Base-by-base conservation (phyloP, 2,329 filamentous ascomycete species). In the Fusarium continuum region DNA sequence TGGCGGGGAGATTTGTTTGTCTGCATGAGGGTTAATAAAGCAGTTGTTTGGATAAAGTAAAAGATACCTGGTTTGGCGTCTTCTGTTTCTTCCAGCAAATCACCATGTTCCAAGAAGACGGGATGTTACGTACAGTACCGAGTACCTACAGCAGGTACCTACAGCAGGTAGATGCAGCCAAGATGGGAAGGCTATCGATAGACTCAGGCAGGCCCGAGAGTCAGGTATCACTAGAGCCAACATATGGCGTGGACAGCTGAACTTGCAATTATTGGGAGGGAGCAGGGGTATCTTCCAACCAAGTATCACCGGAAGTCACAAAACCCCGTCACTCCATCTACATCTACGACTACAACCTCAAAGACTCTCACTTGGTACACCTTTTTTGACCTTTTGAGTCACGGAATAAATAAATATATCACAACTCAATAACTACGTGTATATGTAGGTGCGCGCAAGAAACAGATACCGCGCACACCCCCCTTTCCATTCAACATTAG, bases 391-490 rank as follows among this genome's bases (percentile, higher is more conserved):
- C 14, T 14, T 39, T 29, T 19, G 39, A 38, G 26, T 25, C 20
- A 38, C 14, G 19, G 51, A 34, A 38, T 26, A 9, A n/a, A n/a
- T n/a, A n/a, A n/a, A n/a, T n/a, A n/a, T n/a, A 48, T 26, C 7
- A 26, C 28, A 35, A 28, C 23, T 28, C 7, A 40, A 10, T n/a
- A 41, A 50, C 36, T 31, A 34, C 31, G 54, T 22, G 31, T 52
- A 19, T 19, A 23, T 19, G 22, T 36, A 44, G n/a, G n/a, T n/a
- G n/a, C n/a, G n/a, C n/a, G n/a, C n/a, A 36, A 25, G 9, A 16
- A 25, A 34, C 22, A 59, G n/a, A 48, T 22, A 38, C 19, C 45
- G 38, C 56, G 31, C 38, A 44, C 61, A 57, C 57, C 56, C 61
- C n/a, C 61, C 25, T 65, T 63, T 28, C 35, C 17, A 31, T 39